Evolutionary conservation across 257 asterid species (phyloP), one percentile per base, ranked within the genome.

Genomic region (Nyctanthes arbortristis): DNA sequence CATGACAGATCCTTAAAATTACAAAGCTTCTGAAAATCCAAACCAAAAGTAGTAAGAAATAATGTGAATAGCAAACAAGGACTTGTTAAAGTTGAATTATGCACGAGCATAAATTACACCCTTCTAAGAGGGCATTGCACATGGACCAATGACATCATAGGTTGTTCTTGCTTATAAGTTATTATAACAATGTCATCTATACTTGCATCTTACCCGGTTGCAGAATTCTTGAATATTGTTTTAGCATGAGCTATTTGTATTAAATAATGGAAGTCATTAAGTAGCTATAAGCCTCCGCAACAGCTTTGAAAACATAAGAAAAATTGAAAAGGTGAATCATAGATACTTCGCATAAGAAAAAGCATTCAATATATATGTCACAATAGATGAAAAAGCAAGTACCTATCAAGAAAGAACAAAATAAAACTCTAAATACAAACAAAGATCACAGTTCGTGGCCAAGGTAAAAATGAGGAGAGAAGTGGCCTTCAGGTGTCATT

Each of bases 1-100:
- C 66, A 22, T 40, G 73, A 35, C 71, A 31, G 43, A 49, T 68
- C 68, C 52, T 72, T 83, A 71, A 39, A 35, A 67, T 65, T 28
- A 52, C 63, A 4, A 60, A 68, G 25, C 35, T 52, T 73, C 80
- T 70, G 64, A 70, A 13, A 43, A 28, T 13, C 58, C 11, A 40
- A 12, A 32, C 13, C 59, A 52, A 52, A 52, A 52, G 5, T n/a
- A 52, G 30, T 52, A 22, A 24, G 59, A 52, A 20, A 8, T 8
- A 2, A 52, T 24, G 24, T 2, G 59, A 75, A 33, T 11, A 54
- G 30, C 27, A 60, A 16, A 32, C 31, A 36, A 27, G 49, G 61
- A 62, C 3, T 13, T 33, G 35, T 7, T 7, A 8, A 73, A 30
- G 5, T 34, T 37, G 33, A 6, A 49, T 2, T 3, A 55, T 5